Evolutionary conservation across 495 filamentous ascomycete genomes (phyloP).

Genomic region (Durotheca rogersii): DNA sequence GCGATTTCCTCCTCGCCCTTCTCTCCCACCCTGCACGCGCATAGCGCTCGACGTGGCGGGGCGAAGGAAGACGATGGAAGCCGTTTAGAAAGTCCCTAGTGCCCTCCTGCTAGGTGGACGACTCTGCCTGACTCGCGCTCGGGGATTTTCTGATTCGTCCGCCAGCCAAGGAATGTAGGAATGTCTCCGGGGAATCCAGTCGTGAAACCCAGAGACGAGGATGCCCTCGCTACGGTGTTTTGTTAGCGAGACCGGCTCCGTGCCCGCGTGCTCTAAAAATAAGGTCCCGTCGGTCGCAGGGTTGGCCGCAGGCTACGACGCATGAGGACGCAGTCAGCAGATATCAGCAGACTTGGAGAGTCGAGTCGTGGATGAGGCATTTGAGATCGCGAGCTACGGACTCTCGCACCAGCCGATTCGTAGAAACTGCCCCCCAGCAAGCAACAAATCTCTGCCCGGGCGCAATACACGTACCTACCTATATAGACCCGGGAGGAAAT

Average conservation of each 20-base stretch:
- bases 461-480: no score
- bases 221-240: conserved; percentile 18
- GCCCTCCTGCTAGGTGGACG: conserved; percentile 8
- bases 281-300: conserved; percentile 33
- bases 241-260: conserved; percentile 23
- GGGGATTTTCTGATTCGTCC: conserved; percentile 20
- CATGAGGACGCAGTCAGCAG: conserved; percentile 35
- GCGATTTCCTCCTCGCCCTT: not conserved
- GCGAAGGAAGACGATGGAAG: conserved; percentile 17
- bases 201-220: conserved; percentile 23
- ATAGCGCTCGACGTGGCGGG: conserved; percentile 5
- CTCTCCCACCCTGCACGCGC: conserved; percentile 4
- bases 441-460: no score
- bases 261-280: conserved; percentile 20
- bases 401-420: no score
- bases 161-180: no score
- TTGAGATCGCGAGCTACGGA: no score
- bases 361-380: not conserved
- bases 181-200: conserved; percentile 21
- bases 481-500: no score
- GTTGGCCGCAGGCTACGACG: conserved; percentile 34
- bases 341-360: conserved; percentile 24
- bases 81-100: conserved; percentile 14
- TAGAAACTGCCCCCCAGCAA: no score
- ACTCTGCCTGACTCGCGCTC: not conserved